A percentile compares a stretch with the other conserved stretches of the same genome.
phyloP scores from a whole-genome alignment of 345 rosid species.

The Syzygium oleosum region DNA sequence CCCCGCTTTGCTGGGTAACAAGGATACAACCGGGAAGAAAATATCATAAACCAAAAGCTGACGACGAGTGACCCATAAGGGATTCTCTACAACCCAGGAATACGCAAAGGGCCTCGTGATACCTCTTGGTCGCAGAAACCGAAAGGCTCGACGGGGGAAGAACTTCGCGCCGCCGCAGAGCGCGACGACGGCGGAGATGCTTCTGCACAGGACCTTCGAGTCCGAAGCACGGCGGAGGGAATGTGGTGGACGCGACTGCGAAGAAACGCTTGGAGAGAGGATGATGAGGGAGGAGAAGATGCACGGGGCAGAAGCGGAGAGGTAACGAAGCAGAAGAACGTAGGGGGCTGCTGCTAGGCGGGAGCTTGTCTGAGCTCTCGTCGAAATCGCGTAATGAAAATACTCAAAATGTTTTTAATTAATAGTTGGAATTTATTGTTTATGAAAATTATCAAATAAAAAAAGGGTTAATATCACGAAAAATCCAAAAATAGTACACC shows the following conservation, averaged over 20 bases:
- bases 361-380: neutral
- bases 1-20: neutral
- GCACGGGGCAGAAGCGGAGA: neutral
- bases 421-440: neutral
- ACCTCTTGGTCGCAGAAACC: neutral
- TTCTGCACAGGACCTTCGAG: neutral
- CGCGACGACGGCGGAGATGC: neutral
- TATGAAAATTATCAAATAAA: neutral
- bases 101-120: neutral
- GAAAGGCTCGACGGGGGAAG: neutral
- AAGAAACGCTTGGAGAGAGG: neutral
- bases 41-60: neutral
- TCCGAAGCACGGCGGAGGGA: neutral
- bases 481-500: too few species aligned
- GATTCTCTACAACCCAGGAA: neutral
- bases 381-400: neutral
- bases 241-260: neutral
- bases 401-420: neutral
- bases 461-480: neutral
- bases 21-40: neutral
- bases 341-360: neutral
- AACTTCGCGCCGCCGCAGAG: neutral
- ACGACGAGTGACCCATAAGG: neutral
- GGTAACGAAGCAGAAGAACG: neutral
- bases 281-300: neutral